Base-by-base conservation (phyloP, 495 filamentous ascomycete genomes). In the Neurospora sp. region DNA sequence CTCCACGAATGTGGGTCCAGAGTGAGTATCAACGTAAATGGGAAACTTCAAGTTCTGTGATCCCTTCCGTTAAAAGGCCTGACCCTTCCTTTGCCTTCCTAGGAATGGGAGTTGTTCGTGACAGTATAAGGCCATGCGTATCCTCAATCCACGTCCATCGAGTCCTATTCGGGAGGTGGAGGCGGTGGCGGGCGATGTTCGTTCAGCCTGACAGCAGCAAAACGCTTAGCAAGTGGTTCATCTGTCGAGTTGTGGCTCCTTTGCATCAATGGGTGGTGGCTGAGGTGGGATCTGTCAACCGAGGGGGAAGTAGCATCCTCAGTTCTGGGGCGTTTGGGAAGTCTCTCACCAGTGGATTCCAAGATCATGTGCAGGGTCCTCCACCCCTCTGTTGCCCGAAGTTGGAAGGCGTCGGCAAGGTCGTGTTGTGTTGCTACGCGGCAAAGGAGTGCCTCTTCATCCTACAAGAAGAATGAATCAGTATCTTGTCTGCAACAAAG, bases 181-280 rank as follows among this genome's bases (percentile, higher is more conserved):
- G 66, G 37, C 62, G 42, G 44, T 20, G 71, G 11, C 11, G 69
- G 72, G 73, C 73, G 73, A 71, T 79, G 76, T 70, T 83, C 83
- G 77, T 86, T 94, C 89, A 98, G 87, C 89, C 93, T 97, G 94
- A 97, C 90, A 89, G 92, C 92, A 91, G 94, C 94, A 87, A 98
- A 92, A 88, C 93, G 91, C 91, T 98, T 98, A 97, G 94, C 90
- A 93, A 97, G 92, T 79, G 90, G 90, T 88, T 92, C 92, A 78
- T 80, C 78, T 76, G 76, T 80, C 76, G 78, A 73, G 72, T 71
- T 75, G 77, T 77, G 77, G 79, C 74, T 74, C 72, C 78, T 74
- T 78, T 78, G 48, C 48, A 59, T 23, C 20, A 59, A 27, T 59
- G 48, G 48, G 20, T 14, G 48, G 20, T 59, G 78, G 81, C 81